Percentiles rank a stretch among this genome's conserved stretches.
Evolutionary conservation across 2,329 filamentous ascomycete genomes (phyloP).

Genomic region (Zymoseptoria tritici): DNA sequence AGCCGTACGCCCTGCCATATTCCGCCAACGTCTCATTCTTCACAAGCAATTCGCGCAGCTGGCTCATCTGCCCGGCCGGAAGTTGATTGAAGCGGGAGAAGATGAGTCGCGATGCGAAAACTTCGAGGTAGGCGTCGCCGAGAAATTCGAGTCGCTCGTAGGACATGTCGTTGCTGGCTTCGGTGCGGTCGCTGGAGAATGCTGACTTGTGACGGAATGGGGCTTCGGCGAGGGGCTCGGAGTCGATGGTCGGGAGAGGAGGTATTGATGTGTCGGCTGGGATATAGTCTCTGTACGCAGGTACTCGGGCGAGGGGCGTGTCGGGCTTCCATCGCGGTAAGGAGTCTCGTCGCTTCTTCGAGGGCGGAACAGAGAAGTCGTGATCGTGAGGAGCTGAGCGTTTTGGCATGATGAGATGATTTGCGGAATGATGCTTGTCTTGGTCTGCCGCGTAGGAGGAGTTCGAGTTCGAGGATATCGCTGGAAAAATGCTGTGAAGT

Average conservation of each 20-base stretch:
- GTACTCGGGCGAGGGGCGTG: background rate
- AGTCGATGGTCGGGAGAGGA: slow-evolving; percentile 21
- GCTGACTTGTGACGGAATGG: slow-evolving; percentile 30
- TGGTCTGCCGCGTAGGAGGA: background rate
- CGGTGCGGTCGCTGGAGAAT: slow-evolving; percentile 14
- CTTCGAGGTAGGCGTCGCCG: slow-evolving; percentile 77
- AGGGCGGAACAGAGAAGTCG: background rate
- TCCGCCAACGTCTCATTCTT: slow-evolving; percentile 69
- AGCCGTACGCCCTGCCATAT: slow-evolving; percentile 63
- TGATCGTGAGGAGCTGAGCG: background rate
- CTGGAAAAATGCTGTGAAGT: background rate
- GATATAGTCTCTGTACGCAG: background rate
- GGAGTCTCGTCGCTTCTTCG: background rate
- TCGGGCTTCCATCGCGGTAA: background rate
- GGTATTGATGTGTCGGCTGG: slow-evolving; percentile 14
- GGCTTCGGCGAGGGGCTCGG: slow-evolving; percentile 17
- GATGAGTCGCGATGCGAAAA: slow-evolving; percentile 68
- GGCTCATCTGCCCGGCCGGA: slow-evolving; percentile 61
- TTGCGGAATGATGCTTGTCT: background rate
- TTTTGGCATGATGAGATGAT: background rate
- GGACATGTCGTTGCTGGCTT: slow-evolving; percentile 26
- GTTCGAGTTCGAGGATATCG: background rate
- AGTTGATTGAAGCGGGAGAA: slow-evolving; percentile 62
- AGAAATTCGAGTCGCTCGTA: slow-evolving; percentile 87
- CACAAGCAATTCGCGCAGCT: slow-evolving; percentile 70